A percentile compares a stretch with the other conserved stretches of the same genome.
These are phyloP conservation scores for Rhizodiscina lignyota DNA, from an alignment of 495 filamentous ascomycete species.

Conservation along the genomic window DNA sequence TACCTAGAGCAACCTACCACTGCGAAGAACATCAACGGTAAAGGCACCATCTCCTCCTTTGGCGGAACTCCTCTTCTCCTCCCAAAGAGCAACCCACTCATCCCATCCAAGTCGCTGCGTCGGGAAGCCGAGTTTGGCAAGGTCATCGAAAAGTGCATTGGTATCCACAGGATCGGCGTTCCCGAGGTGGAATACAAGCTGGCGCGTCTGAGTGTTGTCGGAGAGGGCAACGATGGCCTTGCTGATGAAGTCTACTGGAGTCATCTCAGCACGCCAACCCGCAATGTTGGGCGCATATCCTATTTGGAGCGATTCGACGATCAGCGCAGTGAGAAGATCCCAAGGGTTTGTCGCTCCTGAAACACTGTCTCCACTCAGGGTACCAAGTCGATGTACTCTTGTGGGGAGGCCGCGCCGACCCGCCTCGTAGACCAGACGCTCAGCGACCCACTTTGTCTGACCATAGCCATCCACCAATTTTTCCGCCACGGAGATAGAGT, in stretches of 20 bases:
- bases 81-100: slow-evolving; percentile 47
- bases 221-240: slow-evolving; percentile 44
- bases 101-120: slow-evolving; percentile 41
- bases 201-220: slow-evolving; percentile 32
- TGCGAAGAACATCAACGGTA: slow-evolving; percentile 26
- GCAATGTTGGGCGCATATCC: slow-evolving; percentile 44
- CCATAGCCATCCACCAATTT: too few relatives aligned
- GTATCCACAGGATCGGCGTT: slow-evolving; percentile 45
- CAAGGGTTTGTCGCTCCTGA: slow-evolving; percentile 50
- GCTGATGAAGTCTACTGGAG: slow-evolving; percentile 53
- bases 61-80: slow-evolving; percentile 33
- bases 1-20: too few relatives aligned
- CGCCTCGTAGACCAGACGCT: too few relatives aligned
- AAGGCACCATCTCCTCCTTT: slow-evolving; percentile 45
- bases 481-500: too few relatives aligned
- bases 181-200: slow-evolving; percentile 46
- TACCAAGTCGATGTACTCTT: slow-evolving; percentile 45
- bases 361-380: slow-evolving; percentile 46
- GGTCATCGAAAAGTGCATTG: slow-evolving; percentile 34
- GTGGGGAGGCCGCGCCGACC: too few relatives aligned
- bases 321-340: slow-evolving; percentile 47
- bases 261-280: slow-evolving; percentile 57
- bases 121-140: slow-evolving; percentile 43
- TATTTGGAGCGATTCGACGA: slow-evolving; percentile 49
- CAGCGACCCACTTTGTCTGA: too few relatives aligned